These are phyloP conservation scores for Gentiana macrophylla DNA, from an alignment of 257 asterid genomes.

Conservation along the genomic window DNA sequence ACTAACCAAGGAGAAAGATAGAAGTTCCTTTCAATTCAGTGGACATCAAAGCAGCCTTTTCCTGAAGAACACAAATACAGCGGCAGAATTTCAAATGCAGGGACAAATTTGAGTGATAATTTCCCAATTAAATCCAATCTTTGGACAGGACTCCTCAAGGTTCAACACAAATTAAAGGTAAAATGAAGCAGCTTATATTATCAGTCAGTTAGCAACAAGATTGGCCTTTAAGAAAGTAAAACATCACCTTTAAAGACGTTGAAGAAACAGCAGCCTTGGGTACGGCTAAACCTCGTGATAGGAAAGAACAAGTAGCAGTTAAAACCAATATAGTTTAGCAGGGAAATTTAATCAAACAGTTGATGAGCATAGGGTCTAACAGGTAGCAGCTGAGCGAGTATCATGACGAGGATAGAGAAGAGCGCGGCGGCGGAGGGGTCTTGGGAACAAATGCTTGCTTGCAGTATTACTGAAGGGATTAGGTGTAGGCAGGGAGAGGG, in stretches of 20 bases:
- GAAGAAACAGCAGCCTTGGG: conserved; percentile 25
- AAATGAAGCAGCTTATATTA: neutral
- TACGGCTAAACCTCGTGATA: neutral
- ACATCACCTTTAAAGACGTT: conserved; percentile 51
- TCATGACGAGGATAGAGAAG: no score
- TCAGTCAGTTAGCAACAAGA: neutral
- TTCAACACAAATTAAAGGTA: no score
- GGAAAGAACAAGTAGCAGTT: neutral
- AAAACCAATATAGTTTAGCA: no score
- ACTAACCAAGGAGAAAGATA: conserved; percentile 78
- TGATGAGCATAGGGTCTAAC: no score
- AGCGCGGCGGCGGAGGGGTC: no score
- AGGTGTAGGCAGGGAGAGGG: no score
- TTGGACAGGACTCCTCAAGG: no score
- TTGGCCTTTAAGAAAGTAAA: neutral
- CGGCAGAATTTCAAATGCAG: conserved; percentile 1
- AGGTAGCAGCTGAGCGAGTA: no score
- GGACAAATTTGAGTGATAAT: conserved; percentile 10
- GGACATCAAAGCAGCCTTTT: conserved; percentile 54
- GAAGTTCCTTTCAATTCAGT: conserved; percentile 75
- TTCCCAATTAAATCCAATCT: neutral
- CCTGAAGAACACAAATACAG: conserved; percentile 36
- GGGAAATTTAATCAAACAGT: no score
- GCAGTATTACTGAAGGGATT: no score
- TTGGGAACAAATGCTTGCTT: no score